Evolutionary conservation across 2,329 filamentous ascomycete genomes (phyloP), one percentile per base, ranked within the genome.

Genomic region (Colletotrichum lupini): DNA sequence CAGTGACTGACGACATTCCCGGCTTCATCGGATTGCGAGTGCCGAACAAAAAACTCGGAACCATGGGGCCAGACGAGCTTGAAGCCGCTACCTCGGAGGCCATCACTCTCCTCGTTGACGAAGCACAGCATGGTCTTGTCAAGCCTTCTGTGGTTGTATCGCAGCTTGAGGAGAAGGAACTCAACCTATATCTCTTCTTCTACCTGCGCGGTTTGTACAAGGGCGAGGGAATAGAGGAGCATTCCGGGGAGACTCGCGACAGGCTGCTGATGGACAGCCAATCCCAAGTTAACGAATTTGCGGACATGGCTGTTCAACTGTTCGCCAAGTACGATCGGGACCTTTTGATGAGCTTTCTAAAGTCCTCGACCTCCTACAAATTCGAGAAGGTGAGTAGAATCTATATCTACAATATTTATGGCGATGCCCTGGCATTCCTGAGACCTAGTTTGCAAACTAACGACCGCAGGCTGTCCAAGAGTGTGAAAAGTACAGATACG

Each of bases 11-110:
- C 78, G 95, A 99, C 80, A 95, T 99, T 46, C 92, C 95, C 5
- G 92, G 94, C 46, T 94, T 99, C 77, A 93, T 99, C 68, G 89
- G 94, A 75, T 89, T 99, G 65, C 91, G 95, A n/a, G 93, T 99
- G 2, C 91, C 93, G 0, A 89, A 91, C 74, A 90, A 92, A 64
- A 90, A 93, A 76, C 84, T 93, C 72, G 88, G 89, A 64, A 88
- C 88, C 6, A 93, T 95, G 77, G 85, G 90, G 0, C 83, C 91
- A 22, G 82, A 87, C 0, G 95, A 98, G 75, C 87, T 98, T 4
- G 94, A 95, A 79, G 91, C 93, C 70, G 88, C 93, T 4, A 97
- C 95, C 0, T 89, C 91, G 0, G 96, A 99, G 81, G 93, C 95
- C 1, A 93, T 98, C 64, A 91, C 92, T 1, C 85, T 98, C 8